phyloP scores from a whole-genome alignment of 371 early-diverging fungal genomes.

The Blastocladiella emersonii region DNA sequence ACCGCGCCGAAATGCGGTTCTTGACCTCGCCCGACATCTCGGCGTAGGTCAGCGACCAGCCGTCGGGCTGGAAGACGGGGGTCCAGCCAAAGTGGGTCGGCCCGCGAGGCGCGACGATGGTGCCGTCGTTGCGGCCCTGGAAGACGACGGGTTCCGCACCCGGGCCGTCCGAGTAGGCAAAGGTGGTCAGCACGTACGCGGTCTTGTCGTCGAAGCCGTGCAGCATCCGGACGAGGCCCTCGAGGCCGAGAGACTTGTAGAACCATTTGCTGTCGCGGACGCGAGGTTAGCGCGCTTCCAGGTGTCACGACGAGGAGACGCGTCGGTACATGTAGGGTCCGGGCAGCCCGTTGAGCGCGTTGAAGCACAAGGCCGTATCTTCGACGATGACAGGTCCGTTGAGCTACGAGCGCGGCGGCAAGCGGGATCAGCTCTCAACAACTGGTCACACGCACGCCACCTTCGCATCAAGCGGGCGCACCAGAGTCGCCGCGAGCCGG shows the following conservation, averaged over 20 bases:
- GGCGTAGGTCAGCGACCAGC: conserved; percentile 66
- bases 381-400: conserved; percentile 80
- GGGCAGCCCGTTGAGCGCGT: conserved; percentile 80
- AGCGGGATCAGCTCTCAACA: too few species aligned
- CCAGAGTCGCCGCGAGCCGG: conserved; percentile 48
- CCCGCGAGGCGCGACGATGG: conserved; percentile 80
- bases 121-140: conserved; percentile 70
- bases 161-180: conserved; percentile 71
- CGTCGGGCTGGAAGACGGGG: conserved; percentile 80
- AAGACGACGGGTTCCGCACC: conserved; percentile 77
- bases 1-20: conserved; percentile 82
- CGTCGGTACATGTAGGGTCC: conserved; percentile 83
- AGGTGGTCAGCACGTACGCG: conserved; percentile 79
- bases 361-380: conserved; percentile 87
- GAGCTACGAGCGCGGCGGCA: conserved; percentile 14
- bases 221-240: conserved; percentile 67
- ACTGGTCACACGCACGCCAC: not conserved
- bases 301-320: conserved; percentile 10
- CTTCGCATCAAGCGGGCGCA: conserved; percentile 11
- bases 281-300: conserved; percentile 1
- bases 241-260: conserved; percentile 60
- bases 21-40: conserved; percentile 71
- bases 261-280: conserved; percentile 89
- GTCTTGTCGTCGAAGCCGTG: conserved; percentile 70
- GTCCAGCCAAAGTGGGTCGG: conserved; percentile 88